Evolutionary conservation across 768 basidiomycete species (phyloP).

Genomic region (Suillus spraguei): DNA sequence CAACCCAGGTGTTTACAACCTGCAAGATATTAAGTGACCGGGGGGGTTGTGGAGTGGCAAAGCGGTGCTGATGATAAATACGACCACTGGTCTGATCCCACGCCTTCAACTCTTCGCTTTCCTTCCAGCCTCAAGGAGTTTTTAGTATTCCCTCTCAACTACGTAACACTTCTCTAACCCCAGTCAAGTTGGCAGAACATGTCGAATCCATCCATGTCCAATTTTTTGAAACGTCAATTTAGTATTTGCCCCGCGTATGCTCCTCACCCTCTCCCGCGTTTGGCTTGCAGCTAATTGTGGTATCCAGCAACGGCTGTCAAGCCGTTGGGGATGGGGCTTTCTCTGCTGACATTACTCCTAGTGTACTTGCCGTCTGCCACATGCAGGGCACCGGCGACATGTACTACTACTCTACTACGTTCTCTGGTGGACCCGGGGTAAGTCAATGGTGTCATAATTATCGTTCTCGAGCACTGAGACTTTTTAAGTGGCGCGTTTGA

Average conservation of each 20-base stretch:
- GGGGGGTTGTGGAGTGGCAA: conserved; percentile 12
- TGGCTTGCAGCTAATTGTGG: conserved; percentile 19
- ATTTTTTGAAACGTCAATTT: conserved; percentile 77
- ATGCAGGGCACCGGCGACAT: conserved; percentile 78
- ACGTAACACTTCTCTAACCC: conserved; percentile 10
- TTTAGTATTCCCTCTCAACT: neutral
- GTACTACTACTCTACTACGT: conserved; percentile 92
- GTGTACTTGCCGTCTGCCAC: conserved; percentile 85
- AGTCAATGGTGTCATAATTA: conserved; percentile 27
- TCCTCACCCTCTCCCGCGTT: neutral
- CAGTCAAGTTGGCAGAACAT: conserved; percentile 85
- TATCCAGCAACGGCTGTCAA: conserved; percentile 86
- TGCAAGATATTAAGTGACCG: neutral
- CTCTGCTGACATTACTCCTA: conserved; percentile 74
- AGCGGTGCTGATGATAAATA: conserved; percentile 15
- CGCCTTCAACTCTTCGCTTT: neutral
- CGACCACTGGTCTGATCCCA: neutral
- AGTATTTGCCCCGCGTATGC: conserved; percentile 94
- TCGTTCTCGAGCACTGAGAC: conserved; percentile 15
- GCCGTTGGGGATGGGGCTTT: conserved; percentile 97
- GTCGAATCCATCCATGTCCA: conserved; percentile 74
- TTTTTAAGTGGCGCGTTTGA: conserved; percentile 89
- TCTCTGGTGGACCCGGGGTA: conserved; percentile 93
- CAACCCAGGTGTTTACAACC: neutral
- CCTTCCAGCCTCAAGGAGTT: conserved; percentile 3